Evolutionary conservation across 2,329 filamentous ascomycete species (phyloP), one percentile per base, ranked within the genome.

Genomic region (Stagonosporopsis vannaccii): DNA sequence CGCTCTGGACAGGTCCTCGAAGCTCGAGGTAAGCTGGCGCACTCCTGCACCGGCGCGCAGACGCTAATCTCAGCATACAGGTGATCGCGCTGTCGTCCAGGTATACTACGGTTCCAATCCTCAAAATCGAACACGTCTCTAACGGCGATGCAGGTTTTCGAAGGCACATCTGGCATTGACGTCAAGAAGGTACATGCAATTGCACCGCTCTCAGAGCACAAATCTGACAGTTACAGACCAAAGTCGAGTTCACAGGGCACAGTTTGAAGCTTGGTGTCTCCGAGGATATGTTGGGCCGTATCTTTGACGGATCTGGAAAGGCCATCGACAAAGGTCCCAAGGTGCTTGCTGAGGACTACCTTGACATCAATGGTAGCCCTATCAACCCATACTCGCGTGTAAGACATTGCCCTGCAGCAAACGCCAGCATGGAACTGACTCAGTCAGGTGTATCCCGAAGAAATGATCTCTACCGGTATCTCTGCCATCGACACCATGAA

Each of bases 401-500:
- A 85, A 70, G 86, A 74, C n/a, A 5, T 4, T 47, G 13, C 12
- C 28, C 13, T n/a, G 12, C 35, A 17, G 13, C 13, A 22, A 3
- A 32, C 17, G 12, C 66, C 71, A 51, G 72, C 59, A 60, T 23
- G 41, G 32, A 36, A 48, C 65, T 76, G 43, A 74, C 6, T 3
- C 12, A 2, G 4, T 22, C 63, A 96, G 92, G 91, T 97, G 68
- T 99, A 99, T 77, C 95, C 95, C 73, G 95, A 99, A 82, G 96
- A 99, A 81, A 99, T 99, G 94, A 98, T 99, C 73, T 95, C 94
- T 32, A 99, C 95, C 43, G 95, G 95, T 87, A 99, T 99, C 78
- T 98, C 94, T 61, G 93, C 95, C 75, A 98, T 99, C 73, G 94
- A 98, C 77, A 97, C 93, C 60, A 98, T 98, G 94, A 85, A 84